These are phyloP conservation scores for Entomophthora muscae DNA, from an alignment of 371 early-diverging fungal species.

Conservation along the genomic window DNA sequence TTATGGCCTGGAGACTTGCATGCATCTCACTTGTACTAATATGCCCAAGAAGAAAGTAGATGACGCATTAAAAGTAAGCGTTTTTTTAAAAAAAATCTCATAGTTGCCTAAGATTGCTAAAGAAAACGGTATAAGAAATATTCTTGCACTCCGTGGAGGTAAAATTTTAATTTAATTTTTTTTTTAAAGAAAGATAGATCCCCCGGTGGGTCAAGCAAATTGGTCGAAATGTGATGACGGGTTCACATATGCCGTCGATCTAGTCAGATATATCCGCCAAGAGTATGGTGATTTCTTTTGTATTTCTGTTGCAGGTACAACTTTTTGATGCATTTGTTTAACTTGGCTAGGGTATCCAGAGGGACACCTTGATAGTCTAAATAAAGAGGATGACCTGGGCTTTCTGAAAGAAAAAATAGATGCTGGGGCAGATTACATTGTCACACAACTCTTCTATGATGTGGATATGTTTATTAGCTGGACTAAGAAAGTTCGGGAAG, in stretches of 20 bases:
- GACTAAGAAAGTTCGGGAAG: conserved; percentile 42
- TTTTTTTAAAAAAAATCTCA: background rate
- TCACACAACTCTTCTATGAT: conserved; percentile 84
- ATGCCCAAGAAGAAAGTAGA: conserved; percentile 71
- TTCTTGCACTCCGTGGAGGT: conserved; percentile 69
- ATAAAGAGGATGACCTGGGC: conserved; percentile 43
- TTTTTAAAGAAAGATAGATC: conserved; percentile 24
- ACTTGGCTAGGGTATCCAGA: conserved; percentile 39
- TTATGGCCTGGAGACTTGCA: conserved; percentile 74
- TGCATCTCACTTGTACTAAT: conserved; percentile 90
- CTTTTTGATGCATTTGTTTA: background rate
- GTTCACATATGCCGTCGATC: conserved; percentile 60
- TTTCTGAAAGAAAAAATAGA: conserved; percentile 66
- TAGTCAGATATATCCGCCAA: conserved; percentile 63
- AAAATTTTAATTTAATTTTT: background rate
- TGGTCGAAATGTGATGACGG: conserved; percentile 56
- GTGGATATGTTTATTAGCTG: conserved; percentile 53
- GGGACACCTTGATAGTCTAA: conserved; percentile 43
- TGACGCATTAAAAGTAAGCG: conserved; percentile 32
- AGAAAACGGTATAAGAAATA: conserved; percentile 72
- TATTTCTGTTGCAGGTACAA: conserved; percentile 62
- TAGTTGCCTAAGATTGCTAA: conserved; percentile 48
- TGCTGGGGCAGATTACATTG: conserved; percentile 70
- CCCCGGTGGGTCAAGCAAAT: conserved; percentile 53
- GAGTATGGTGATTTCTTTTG: conserved; percentile 81